phyloP scores from a whole-genome alignment of 805 yeast genomes.

The Millerozyma miso region DNA sequence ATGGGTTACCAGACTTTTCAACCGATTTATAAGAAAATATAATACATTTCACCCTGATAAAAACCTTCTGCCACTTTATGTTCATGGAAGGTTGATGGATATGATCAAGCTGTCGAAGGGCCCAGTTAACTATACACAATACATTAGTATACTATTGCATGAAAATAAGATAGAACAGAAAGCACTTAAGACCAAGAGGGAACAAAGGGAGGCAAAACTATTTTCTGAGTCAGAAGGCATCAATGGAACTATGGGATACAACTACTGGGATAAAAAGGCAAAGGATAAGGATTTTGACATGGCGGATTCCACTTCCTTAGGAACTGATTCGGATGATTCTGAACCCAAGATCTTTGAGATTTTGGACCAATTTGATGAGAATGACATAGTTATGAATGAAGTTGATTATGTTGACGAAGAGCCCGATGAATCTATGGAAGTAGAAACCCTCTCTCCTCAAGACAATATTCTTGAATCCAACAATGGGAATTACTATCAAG shows the following conservation, averaged over 20 bases:
- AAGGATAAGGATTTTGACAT: constrained; percentile 22
- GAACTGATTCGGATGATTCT: constrained; percentile 3
- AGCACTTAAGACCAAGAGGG: constrained; percentile 5
- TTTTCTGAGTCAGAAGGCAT: constrained; percentile 3
- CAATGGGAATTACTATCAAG: constrained; percentile 16
- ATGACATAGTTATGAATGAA: background rate
- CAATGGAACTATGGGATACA: constrained; percentile 18
- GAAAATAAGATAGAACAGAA: constrained; percentile 22
- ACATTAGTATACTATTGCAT: constrained; percentile 20
- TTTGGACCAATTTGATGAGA: background rate
- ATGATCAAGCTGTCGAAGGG: constrained; percentile 16
- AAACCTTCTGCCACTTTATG: constrained; percentile 14
- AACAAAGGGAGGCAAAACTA: background rate
- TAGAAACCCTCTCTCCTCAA: background rate
- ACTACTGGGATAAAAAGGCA: constrained; percentile 33
- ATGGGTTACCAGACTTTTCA: constrained; percentile 36
- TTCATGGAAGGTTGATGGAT: constrained; percentile 20
- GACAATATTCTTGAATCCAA: constrained; percentile 9
- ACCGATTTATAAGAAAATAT: constrained; percentile 27
- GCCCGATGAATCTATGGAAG: constrained; percentile 7
- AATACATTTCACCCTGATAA: constrained; percentile 15
- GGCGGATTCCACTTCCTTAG: constrained; percentile 10
- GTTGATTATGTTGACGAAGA: background rate
- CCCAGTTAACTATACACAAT: constrained; percentile 17
- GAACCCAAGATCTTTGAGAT: constrained; percentile 1